Base-by-base conservation (phyloP, 441 rosid species). In the Adansonia rubrostipa region DNA sequence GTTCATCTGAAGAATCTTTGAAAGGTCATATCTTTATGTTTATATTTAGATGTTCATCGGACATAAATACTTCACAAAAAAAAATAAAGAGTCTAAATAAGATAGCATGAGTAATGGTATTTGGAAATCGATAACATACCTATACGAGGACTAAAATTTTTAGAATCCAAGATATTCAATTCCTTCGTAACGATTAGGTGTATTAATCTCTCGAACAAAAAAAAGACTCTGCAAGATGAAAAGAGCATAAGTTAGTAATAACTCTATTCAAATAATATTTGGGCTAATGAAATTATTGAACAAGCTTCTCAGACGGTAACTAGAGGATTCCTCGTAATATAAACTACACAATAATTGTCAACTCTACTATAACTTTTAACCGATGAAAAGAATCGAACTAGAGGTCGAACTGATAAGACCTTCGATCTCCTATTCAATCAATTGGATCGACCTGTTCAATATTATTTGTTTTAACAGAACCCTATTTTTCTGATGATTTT, bases 181-280 rank as follows among this genome's bases (percentile, higher is more conserved):
- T 77, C 98, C 99, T 66, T 97, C 97, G 74, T 89, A 95, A 57
- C 89, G 90, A 78, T 95, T 90, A 0, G 96, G 95, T 10, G 99
- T 93, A 71, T 90, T 84, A 51, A 84, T 84, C 82, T 89, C 94
- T 84, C 78, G 86, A 70, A 93, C 93, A 65, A 48, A 80, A 15
- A 93, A 94, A 62, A 95, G 97, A 86, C 92, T 95, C 99, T 95
- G 89, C 80, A 84, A 61, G 61, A 68, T n/a, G 9, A 70, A 33
- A 13, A 62, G 13, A 33, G 56, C 22, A 45, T 10, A 73, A 10
- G 64, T 58, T 42, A 58, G 54, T 17, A 50, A 51, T 14, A 24
- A 62, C 17, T 13, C 44, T 28, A 13, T 61, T 61, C n/a, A 28
- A 62, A 42, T 14, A 13, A 11, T 28, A 28, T 28, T 28, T 62